phyloP scores from a whole-genome alignment of 371 early-diverging fungal genomes.

The Mortierella sp. region DNA sequence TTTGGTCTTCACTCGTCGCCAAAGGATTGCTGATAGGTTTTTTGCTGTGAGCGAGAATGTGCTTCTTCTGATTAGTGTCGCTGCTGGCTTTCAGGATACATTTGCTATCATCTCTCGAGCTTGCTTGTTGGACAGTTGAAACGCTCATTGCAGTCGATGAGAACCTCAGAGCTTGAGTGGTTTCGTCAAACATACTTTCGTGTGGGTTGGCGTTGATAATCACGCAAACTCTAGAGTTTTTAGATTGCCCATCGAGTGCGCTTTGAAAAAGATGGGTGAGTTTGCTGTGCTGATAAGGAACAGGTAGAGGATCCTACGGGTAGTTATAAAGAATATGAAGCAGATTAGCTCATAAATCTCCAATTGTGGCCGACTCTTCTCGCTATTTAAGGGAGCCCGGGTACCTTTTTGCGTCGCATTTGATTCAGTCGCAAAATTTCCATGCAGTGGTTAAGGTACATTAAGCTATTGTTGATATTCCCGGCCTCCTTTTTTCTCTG shows the following conservation, averaged over 20 bases:
- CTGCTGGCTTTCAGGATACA: not conserved
- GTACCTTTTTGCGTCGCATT: constrained; percentile 49
- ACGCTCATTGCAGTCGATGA: constrained; percentile 76
- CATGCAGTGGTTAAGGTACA: constrained; percentile 94
- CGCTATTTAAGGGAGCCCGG: not conserved
- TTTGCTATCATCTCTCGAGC: not conserved
- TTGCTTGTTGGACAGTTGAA: constrained; percentile 42
- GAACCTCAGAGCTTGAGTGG: constrained; percentile 76
- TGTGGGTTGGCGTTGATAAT: constrained; percentile 79
- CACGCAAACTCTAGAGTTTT: constrained; percentile 75
- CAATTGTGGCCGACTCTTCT: too few species aligned
- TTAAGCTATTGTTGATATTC: constrained; percentile 93
- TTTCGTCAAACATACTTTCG: constrained; percentile 74
- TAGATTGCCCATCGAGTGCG: constrained; percentile 65
- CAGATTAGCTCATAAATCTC: too few species aligned
- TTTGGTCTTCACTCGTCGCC: not conserved
- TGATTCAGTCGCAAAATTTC: constrained; percentile 75
- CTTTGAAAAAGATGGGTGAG: constrained; percentile 79
- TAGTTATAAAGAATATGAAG: not conserved
- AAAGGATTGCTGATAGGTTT: not conserved
- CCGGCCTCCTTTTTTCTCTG: constrained; percentile 93
- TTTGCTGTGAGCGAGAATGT: not conserved
- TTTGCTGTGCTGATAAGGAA: constrained; percentile 80
- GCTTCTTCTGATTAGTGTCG: not conserved
- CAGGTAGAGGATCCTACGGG: constrained; percentile 61